phyloP scores from a whole-genome alignment of 2,329 filamentous ascomycete genomes.

The Dactylellina haptotyla region DNA sequence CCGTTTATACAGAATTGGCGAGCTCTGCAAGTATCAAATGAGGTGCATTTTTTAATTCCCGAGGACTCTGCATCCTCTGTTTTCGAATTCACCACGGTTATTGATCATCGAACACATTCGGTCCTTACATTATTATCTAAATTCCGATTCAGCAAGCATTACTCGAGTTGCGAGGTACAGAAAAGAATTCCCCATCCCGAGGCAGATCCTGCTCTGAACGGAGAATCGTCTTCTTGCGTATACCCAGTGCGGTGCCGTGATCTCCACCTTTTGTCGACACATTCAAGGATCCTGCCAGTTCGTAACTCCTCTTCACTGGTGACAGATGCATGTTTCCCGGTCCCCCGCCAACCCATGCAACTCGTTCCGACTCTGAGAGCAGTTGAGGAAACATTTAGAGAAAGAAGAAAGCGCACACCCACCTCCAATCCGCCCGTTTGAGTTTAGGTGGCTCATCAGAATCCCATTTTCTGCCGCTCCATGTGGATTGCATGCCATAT shows the following conservation, averaged over 20 bases:
- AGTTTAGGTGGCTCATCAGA: constrained; percentile 48
- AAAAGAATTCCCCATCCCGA: constrained; percentile 4
- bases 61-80: too few species aligned
- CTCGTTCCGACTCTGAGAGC: constrained; percentile 48
- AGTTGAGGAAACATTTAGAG: constrained; percentile 54
- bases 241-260: constrained; percentile 19
- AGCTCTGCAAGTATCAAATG: not conserved
- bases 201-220: constrained; percentile 33
- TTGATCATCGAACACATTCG: not conserved
- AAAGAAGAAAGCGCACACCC: constrained; percentile 46
- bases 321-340: constrained; percentile 53
- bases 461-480: constrained; percentile 44
- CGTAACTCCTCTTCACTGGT: constrained; percentile 39
- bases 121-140: not conserved
- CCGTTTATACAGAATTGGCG: not conserved
- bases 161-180: not conserved
- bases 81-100: too few species aligned
- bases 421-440: constrained; percentile 36
- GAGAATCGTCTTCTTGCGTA: constrained; percentile 7
- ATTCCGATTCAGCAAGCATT: not conserved
- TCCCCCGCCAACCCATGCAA: constrained; percentile 53
- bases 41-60: not conserved
- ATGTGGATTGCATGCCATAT: constrained; percentile 54
- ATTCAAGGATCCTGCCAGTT: constrained; percentile 49
- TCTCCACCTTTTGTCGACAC: constrained; percentile 45